Conservation (phyloP, 495 filamentous ascomycete species). For the Aspergillus panamensis region DNA sequence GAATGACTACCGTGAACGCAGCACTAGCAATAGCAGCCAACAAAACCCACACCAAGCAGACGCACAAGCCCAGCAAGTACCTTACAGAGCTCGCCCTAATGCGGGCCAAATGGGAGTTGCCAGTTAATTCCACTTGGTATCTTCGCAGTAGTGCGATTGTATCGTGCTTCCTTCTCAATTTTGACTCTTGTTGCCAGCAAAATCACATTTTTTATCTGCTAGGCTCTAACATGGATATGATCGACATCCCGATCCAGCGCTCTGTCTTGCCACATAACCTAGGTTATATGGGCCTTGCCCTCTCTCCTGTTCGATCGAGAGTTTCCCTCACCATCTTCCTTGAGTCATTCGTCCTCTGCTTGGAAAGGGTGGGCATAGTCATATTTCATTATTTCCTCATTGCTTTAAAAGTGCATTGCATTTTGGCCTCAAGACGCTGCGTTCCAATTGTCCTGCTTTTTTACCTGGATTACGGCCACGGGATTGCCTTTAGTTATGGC, state of each 20-base stretch:
- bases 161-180: conserved; percentile 24
- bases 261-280: conserved; percentile 28
- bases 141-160: conserved; percentile 16
- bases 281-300: conserved; percentile 37
- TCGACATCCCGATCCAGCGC: conserved; percentile 27
- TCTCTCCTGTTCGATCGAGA: conserved; percentile 22
- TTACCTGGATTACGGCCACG: conserved; percentile 6
- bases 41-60: conserved; percentile 28
- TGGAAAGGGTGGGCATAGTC: neutral
- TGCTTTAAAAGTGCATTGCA: conserved; percentile 18
- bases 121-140: conserved; percentile 17
- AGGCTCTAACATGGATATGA: neutral
- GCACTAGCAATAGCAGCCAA: conserved; percentile 42
- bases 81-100: conserved; percentile 41
- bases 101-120: conserved; percentile 47
- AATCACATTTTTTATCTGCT: neutral
- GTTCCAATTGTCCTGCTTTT: conserved; percentile 1
- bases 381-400: conserved; percentile 5
- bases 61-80: conserved; percentile 32
- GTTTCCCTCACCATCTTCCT: conserved; percentile 19
- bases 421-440: conserved; percentile 10
- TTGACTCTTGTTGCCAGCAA: conserved; percentile 7
- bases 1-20: conserved; percentile 38
- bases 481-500: neutral
- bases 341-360: neutral